Base-by-base conservation (phyloP, 768 basidiomycete species). In the Mrakia frigida region DNA sequence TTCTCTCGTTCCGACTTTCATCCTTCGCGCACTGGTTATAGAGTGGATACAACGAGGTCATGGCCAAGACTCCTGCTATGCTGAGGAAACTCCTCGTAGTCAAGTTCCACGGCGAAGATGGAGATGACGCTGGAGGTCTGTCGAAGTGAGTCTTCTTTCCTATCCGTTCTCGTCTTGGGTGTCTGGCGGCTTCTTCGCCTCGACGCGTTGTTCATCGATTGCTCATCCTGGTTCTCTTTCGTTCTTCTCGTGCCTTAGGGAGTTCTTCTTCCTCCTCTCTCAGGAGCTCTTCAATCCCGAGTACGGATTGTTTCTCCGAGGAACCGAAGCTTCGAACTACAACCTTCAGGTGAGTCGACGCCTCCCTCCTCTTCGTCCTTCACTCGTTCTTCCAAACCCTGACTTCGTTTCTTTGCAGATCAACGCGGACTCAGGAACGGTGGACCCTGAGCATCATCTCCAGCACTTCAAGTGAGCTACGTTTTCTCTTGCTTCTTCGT, bases 371-470 rank as follows among this genome's bases (percentile, higher is more conserved):
- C n/a, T n/a, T n/a, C n/a, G n/a, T n/a, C n/a, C n/a, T n/a, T n/a
- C n/a, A n/a, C n/a, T n/a, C n/a, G n/a, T n/a, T n/a, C n/a, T n/a
- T n/a, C n/a, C n/a, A n/a, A n/a, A n/a, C n/a, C n/a, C n/a, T n/a
- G n/a, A n/a, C n/a, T n/a, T n/a, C n/a, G n/a, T n/a, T n/a, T n/a
- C n/a, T n/a, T n/a, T n/a, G n/a, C n/a, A n/a, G 68, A 70, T 70
- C 68, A 70, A 70, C 25, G 6, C 39, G 1, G 25, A 70, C 23
- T 70, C 68, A 2, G 68, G 39, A 2, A 23, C 50, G 25, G 50
- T 70, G n/a, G 68, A 70, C 28, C 68, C 68, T 28, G 68, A 70
- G 10, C 68, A 70, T 46, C 68, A 70, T 50, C 68, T 70, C 0
- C 68, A 70, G 43, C 68, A 70, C 39, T 33, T 70, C 59, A 60